phyloP scores from a whole-genome alignment of 805 yeast species.

The Candida arabinofermentans region DNA sequence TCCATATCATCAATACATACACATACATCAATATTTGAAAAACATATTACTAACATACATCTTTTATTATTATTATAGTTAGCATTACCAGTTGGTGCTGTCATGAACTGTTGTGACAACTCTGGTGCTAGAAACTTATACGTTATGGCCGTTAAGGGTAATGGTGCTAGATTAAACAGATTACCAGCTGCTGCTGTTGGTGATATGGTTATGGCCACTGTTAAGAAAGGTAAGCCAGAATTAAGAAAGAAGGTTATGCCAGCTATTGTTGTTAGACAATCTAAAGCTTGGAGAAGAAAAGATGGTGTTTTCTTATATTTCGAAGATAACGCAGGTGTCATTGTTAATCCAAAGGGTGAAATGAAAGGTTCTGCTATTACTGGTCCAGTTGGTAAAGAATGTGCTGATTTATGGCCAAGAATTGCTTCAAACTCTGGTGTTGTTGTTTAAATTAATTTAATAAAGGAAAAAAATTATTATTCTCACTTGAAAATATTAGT shows the following conservation, averaged over 20 bases:
- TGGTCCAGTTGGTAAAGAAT: conserved; percentile 99
- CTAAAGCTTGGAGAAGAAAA: conserved; percentile 99
- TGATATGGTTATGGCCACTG: conserved; percentile 99
- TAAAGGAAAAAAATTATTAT: background rate
- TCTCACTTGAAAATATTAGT: too few relatives aligned
- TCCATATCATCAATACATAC: too few relatives aligned
- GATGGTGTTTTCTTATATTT: conserved; percentile 99
- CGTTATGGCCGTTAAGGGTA: conserved; percentile 98
- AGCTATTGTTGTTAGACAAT: conserved; percentile 98
- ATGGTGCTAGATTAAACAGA: conserved; percentile 99
- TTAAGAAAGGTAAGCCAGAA: conserved; percentile 99
- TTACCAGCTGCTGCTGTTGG: conserved; percentile 99
- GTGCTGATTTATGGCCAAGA: conserved; percentile 99
- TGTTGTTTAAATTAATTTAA: conserved; percentile 70
- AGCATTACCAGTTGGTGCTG: conserved; percentile 99
- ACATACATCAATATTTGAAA: background rate
- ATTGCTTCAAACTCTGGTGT: conserved; percentile 99
- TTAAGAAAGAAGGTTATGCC: conserved; percentile 99
- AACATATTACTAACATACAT: conserved; percentile 12
- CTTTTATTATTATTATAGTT: conserved; percentile 51
- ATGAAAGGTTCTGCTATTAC: conserved; percentile 99
- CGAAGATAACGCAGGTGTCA: conserved; percentile 99
- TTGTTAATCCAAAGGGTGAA: conserved; percentile 99
- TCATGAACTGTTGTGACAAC: conserved; percentile 99
- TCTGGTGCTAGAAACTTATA: conserved; percentile 99